These are phyloP conservation scores for Phaeomoniella chlamydospora DNA, from an alignment of 2,329 filamentous ascomycete species.

Conservation along the genomic window DNA sequence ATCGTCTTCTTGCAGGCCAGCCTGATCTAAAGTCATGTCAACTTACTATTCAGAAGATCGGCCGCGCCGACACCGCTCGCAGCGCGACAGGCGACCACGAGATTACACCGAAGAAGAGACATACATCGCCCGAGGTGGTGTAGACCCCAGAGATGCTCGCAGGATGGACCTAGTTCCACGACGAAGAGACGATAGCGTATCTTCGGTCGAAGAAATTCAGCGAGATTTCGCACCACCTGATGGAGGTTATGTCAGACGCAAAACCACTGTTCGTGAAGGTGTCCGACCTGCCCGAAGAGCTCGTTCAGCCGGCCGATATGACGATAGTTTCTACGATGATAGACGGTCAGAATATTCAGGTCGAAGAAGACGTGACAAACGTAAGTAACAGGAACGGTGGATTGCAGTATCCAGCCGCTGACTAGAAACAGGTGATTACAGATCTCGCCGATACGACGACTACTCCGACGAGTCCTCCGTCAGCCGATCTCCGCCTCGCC, in stretches of 20 bases:
- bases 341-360: constrained; percentile 11
- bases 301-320: constrained; percentile 19
- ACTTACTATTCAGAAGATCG: constrained; percentile 38
- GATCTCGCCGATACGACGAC: constrained; percentile 15
- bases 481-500: constrained; percentile 23
- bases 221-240: constrained; percentile 71
- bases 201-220: constrained; percentile 67
- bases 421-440: constrained; percentile 14
- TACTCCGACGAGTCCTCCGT: constrained; percentile 20
- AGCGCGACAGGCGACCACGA: constrained; percentile 7
- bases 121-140: constrained; percentile 3
- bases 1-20: no score
- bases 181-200: constrained; percentile 56
- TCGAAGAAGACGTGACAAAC: constrained; percentile 11
- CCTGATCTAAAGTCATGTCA: no score
- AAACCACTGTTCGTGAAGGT: constrained; percentile 18
- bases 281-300: constrained; percentile 17
- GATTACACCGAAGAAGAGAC: constrained; percentile 7
- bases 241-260: constrained; percentile 15
- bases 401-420: no score
- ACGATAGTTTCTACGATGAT: constrained; percentile 15
- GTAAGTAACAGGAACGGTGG: no score
- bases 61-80: constrained; percentile 28
- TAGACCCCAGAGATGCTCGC: constrained; percentile 7
- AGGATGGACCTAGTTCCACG: constrained; percentile 6